Evolutionary conservation across 441 rosid species (phyloP).

Genomic region (Bruguiera hainesii): DNA sequence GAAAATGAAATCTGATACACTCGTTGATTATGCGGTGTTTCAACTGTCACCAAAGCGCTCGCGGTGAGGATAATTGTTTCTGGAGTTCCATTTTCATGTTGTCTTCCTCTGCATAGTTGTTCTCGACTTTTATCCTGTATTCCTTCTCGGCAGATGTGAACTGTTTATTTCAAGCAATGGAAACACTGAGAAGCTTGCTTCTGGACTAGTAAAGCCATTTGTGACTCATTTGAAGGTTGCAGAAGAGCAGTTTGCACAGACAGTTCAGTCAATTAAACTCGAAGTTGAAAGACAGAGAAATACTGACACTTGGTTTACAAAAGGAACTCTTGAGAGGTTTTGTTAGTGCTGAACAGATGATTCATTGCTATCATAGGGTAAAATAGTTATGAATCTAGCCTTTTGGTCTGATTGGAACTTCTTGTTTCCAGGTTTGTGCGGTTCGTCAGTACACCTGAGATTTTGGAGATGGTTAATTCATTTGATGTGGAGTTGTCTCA

Average conservation of each 20-base stretch:
- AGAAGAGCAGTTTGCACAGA: conserved; percentile 67
- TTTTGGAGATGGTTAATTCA: conserved; percentile 76
- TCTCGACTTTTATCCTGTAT: conserved; percentile 15
- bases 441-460: conserved; percentile 96
- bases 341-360: conserved; percentile 12
- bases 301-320: conserved; percentile 82
- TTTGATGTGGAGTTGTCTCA: conserved; percentile 97
- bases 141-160: conserved; percentile 64
- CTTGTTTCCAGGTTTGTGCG: conserved; percentile 78
- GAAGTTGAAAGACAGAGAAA: conserved; percentile 51
- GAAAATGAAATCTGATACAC: conserved; percentile 63
- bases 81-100: conserved; percentile 6
- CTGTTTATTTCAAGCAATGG: conserved; percentile 74
- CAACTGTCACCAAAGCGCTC: conserved; percentile 88
- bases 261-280: conserved; percentile 65
- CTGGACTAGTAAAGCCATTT: conserved; percentile 91
- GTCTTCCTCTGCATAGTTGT: conserved; percentile 15
- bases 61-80: conserved; percentile 41
- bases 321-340: conserved; percentile 97
- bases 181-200: conserved; percentile 79
- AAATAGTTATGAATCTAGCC: conserved; percentile 13
- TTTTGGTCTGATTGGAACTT: conserved; percentile 20
- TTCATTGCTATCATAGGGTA: conserved; percentile 5
- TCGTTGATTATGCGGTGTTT: conserved; percentile 83
- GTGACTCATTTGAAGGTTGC: conserved; percentile 83